Percentiles rank a stretch among this genome's conserved stretches.
These are phyloP conservation scores for Zygosaccharomyces pseudobailii DNA, from an alignment of 1,139 yeast species.

Conservation along the genomic window DNA sequence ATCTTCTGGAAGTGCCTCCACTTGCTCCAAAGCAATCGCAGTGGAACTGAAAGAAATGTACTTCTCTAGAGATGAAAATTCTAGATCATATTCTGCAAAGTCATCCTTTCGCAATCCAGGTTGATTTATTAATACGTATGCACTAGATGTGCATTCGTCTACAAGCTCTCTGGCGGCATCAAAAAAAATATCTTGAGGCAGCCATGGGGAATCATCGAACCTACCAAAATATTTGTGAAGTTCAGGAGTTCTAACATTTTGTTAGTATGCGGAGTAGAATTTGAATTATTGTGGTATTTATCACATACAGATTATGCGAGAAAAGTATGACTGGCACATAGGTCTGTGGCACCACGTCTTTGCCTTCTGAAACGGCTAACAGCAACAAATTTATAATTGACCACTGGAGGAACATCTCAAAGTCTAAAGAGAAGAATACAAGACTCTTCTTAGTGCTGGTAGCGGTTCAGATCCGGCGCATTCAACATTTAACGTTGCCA, in stretches of 20 bases:
- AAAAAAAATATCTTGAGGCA: conserved; percentile 39
- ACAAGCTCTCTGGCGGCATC: conserved; percentile 46
- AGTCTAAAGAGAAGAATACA: neutral
- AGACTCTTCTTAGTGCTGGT: neutral
- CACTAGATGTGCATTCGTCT: conserved; percentile 64
- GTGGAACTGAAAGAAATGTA: conserved; percentile 60
- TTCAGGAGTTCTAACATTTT: conserved; percentile 21
- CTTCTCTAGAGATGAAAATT: conserved; percentile 52
- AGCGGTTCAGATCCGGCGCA: neutral
- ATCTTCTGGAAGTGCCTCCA: conserved; percentile 37
- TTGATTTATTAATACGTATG: conserved; percentile 59
- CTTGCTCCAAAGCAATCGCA: conserved; percentile 38
- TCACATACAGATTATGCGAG: conserved; percentile 27
- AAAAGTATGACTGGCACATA: conserved; percentile 29
- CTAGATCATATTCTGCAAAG: conserved; percentile 40
- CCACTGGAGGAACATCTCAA: neutral
- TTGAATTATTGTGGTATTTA: neutral
- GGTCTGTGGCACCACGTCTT: conserved; percentile 9
- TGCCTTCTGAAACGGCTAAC: neutral
- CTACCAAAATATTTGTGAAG: conserved; percentile 18
- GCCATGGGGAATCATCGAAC: conserved; percentile 11
- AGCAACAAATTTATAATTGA: neutral
- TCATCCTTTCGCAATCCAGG: conserved; percentile 67
- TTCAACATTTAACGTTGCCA: neutral
- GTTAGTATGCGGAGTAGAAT: conserved; percentile 4